A percentile compares a stretch with the other conserved stretches of the same genome.
Conservation (phyloP, 257 asterid genomes). For the Buddleja alternifolia region DNA sequence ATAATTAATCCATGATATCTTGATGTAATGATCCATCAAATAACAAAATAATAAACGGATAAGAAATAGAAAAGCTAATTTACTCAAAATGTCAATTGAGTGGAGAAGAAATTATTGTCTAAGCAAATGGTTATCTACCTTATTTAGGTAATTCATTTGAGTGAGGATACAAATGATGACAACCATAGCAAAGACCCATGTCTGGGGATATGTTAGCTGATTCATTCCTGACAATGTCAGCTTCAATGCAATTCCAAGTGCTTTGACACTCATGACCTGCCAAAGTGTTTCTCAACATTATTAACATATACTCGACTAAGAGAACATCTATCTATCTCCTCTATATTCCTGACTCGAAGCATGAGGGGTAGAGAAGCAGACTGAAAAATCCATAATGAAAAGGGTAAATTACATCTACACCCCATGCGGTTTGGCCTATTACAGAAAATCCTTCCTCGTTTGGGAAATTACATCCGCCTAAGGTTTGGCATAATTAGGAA, state of each 20-base stretch:
- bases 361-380: no score
- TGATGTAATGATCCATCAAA: no score
- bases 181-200: constrained; percentile 65
- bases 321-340: no score
- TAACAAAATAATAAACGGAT: no score
- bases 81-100: not conserved
- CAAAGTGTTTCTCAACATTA: not conserved
- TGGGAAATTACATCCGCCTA: no score
- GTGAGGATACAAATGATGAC: constrained; percentile 57
- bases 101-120: not conserved
- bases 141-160: constrained; percentile 70
- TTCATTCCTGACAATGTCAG: constrained; percentile 70
- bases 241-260: constrained; percentile 81
- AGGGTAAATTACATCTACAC: no score
- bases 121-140: constrained; percentile 37
- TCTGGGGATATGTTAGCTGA: constrained; percentile 67
- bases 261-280: constrained; percentile 81
- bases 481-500: no score
- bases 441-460: no score
- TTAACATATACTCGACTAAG: not conserved
- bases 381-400: no score
- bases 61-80: not conserved
- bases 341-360: no score
- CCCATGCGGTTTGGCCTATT: no score
- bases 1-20: no score